Conservation (phyloP, 345 rosid genomes). For the Eucalyptus virginea region DNA sequence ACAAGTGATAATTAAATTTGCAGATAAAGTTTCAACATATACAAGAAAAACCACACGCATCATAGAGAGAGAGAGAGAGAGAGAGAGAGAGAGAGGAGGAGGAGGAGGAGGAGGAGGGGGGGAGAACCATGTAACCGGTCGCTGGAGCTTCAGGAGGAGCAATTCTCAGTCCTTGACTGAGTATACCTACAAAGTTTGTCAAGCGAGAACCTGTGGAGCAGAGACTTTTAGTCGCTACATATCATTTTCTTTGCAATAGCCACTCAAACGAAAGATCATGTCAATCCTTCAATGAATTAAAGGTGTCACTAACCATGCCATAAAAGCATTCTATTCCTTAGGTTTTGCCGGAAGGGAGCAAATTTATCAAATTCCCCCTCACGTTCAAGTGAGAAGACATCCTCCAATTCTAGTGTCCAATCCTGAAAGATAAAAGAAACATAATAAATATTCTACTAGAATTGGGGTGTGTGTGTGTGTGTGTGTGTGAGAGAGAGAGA, state of each 20-base stretch:
- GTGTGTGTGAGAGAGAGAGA: not conserved
- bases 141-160: constrained; percentile 99
- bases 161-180: constrained; percentile 93
- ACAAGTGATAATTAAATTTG: not conserved
- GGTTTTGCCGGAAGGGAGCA: constrained; percentile 54
- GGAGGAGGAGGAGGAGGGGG: not conserved
- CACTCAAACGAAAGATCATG: not conserved
- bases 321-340: constrained; percentile 80
- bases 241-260: not conserved
- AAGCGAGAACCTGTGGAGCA: constrained; percentile 69
- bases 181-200: constrained; percentile 91
- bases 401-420: constrained; percentile 89
- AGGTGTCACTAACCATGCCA: constrained; percentile 68
- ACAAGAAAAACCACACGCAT: not conserved
- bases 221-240: not conserved
- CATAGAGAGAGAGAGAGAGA: not conserved
- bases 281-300: not conserved
- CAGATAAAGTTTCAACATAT: not conserved
- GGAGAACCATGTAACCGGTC: constrained; percentile 85
- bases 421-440: constrained; percentile 31
- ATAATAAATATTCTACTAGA: not conserved
- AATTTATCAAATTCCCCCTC: constrained; percentile 81
- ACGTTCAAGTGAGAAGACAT: constrained; percentile 84
- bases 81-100: constrained; percentile 3
- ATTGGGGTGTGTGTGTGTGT: not conserved